Evolutionary conservation across 306 rosid species (phyloP).

Genomic region (Nissolia schottii): DNA sequence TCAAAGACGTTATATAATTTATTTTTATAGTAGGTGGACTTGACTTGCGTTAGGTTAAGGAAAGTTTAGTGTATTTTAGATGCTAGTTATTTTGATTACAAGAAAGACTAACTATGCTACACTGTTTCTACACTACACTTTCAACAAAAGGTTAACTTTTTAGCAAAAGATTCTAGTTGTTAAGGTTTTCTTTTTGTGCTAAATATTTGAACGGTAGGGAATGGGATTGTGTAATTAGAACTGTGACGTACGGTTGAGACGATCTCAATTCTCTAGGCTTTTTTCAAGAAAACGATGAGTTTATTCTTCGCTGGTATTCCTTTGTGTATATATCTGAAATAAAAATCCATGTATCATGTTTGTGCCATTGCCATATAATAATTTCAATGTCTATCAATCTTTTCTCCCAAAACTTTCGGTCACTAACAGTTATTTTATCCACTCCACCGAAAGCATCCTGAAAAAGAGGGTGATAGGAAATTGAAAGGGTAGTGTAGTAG

Average conservation of each 20-base stretch:
- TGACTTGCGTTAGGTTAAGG: too few species aligned
- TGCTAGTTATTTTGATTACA: too few species aligned
- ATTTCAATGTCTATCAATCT: not conserved
- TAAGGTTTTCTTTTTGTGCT: too few species aligned
- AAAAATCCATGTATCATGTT: not conserved
- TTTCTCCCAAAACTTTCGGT: not conserved
- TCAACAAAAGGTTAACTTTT: too few species aligned
- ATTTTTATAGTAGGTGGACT: too few species aligned
- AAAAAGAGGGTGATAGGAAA: not conserved
- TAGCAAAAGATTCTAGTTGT: too few species aligned
- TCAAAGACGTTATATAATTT: too few species aligned
- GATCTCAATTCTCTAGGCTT: not conserved
- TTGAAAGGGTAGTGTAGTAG: not conserved
- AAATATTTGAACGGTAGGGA: not conserved
- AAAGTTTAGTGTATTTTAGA: too few species aligned
- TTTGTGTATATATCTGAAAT: not conserved
- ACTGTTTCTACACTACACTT: too few species aligned
- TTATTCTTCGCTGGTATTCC: not conserved
- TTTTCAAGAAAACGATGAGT: not conserved
- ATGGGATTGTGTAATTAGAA: not conserved
- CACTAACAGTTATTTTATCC: not conserved
- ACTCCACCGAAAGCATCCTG: slow-evolving; percentile 13
- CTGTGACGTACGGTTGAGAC: not conserved
- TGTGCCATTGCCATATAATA: not conserved
- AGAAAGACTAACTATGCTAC: too few species aligned